Conservation (phyloP, 163 green algal species). For the Chlorella variabilis region DNA sequence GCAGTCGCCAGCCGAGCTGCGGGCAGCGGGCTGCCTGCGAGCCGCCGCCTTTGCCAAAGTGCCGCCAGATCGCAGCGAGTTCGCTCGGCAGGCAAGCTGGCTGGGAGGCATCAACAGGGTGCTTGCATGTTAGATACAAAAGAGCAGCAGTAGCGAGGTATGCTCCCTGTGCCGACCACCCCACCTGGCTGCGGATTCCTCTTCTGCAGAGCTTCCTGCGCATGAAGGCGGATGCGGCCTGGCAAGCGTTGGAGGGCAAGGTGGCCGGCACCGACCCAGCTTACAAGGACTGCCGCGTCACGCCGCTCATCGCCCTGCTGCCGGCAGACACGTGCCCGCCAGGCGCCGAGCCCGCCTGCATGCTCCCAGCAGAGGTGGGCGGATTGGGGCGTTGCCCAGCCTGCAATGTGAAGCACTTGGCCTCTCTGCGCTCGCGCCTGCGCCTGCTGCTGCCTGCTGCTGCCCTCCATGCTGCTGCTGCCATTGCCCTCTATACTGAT, state of each 20-base stretch:
- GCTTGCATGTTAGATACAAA: no score
- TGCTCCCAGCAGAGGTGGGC: conserved; percentile 46
- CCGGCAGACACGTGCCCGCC: conserved; percentile 24
- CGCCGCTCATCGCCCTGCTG: conserved; percentile 57
- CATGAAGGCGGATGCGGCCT: conserved; percentile 75
- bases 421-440: no score
- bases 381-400: background rate
- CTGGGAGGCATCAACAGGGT: background rate
- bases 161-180: no score
- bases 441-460: no score
- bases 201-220: conserved; percentile 65
- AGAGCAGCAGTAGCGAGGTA: no score
- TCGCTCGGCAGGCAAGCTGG: conserved; percentile 44
- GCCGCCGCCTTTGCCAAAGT: conserved; percentile 67
- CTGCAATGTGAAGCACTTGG: no score
- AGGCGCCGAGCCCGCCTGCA: conserved; percentile 26
- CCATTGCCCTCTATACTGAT: no score
- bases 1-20: conserved; percentile 57
- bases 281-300: conserved; percentile 60
- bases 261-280: conserved; percentile 53
- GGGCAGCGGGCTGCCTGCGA: conserved; percentile 71
- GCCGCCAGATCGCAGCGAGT: conserved; percentile 64
- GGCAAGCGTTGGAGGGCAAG: conserved; percentile 69
- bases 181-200: no score
- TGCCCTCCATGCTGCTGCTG: no score